Conservation (phyloP, 1,284 basidiomycete species). For the Amylostereum chailletii region DNA sequence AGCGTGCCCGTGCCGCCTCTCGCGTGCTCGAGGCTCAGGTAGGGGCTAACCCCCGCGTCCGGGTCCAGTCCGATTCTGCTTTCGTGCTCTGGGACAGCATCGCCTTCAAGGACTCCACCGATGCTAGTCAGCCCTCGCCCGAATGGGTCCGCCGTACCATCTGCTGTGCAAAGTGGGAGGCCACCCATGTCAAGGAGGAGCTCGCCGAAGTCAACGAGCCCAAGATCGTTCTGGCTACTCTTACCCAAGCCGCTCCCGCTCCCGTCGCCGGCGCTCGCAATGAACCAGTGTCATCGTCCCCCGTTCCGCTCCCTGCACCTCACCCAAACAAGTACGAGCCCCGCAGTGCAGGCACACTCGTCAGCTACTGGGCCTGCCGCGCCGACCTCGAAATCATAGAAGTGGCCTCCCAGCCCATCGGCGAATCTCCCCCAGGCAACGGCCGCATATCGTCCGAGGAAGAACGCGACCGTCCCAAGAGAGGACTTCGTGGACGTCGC, state of each 20-base stretch:
- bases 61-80: constrained; percentile 70
- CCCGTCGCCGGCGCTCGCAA: constrained; percentile 20
- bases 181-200: constrained; percentile 27
- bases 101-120: constrained; percentile 27
- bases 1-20: constrained; percentile 75
- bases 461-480: constrained; percentile 17
- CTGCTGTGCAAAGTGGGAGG: constrained; percentile 70
- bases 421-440: constrained; percentile 1
- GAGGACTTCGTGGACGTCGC: constrained; percentile 16
- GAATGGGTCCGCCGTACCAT: constrained; percentile 78
- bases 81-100: constrained; percentile 74
- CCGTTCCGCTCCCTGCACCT: constrained; percentile 59
- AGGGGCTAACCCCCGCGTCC: constrained; percentile 67
- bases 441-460: constrained; percentile 13
- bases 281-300: constrained; percentile 24
- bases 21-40: constrained; percentile 78
- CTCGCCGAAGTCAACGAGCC: constrained; percentile 14
- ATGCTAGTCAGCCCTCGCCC: constrained; percentile 35
- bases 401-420: constrained; percentile 30
- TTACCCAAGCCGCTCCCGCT: constrained; percentile 24
- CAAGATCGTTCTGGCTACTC: constrained; percentile 56
- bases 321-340: constrained; percentile 54
- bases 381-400: constrained; percentile 51
- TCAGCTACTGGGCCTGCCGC: constrained; percentile 56
- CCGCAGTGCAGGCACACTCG: constrained; percentile 51